phyloP scores from a whole-genome alignment of 2,329 filamentous ascomycete genomes.

The Diaporthe longicolla region DNA sequence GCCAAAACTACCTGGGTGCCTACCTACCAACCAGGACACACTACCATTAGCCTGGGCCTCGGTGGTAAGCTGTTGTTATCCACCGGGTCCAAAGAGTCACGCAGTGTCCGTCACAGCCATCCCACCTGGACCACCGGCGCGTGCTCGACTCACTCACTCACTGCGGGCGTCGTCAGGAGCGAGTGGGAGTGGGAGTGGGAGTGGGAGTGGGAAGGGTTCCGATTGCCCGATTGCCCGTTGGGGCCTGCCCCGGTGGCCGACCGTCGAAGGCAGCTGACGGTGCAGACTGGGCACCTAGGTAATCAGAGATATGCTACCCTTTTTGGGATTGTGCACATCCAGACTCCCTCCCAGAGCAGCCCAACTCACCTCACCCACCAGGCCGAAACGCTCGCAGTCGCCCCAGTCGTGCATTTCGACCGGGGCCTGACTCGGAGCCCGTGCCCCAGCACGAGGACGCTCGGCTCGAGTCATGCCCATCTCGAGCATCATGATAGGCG shows the following conservation, averaged over 20 bases:
- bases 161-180: neutral
- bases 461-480: constrained; percentile 23
- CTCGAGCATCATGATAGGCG: constrained; percentile 25
- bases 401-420: neutral
- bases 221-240: constrained; percentile 18
- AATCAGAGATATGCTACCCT: too few species aligned
- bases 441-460: constrained; percentile 21
- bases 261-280: neutral
- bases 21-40: neutral
- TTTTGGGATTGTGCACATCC: too few species aligned
- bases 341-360: too few species aligned
- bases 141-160: neutral
- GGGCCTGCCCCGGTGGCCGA: constrained; percentile 6
- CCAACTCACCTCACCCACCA: constrained; percentile 14
- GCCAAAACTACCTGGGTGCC: neutral
- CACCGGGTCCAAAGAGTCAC: neutral
- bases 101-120: constrained; percentile 7
- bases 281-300: neutral
- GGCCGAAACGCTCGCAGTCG: neutral
- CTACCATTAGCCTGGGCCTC: neutral
- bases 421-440: constrained; percentile 17
- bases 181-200: neutral
- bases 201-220: neutral
- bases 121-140: constrained; percentile 9
- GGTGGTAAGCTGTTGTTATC: constrained; percentile 24